Percentiles rank a stretch among this genome's conserved stretches.
phyloP scores from a whole-genome alignment of 441 rosid genomes.

The Isatis lusitanica region DNA sequence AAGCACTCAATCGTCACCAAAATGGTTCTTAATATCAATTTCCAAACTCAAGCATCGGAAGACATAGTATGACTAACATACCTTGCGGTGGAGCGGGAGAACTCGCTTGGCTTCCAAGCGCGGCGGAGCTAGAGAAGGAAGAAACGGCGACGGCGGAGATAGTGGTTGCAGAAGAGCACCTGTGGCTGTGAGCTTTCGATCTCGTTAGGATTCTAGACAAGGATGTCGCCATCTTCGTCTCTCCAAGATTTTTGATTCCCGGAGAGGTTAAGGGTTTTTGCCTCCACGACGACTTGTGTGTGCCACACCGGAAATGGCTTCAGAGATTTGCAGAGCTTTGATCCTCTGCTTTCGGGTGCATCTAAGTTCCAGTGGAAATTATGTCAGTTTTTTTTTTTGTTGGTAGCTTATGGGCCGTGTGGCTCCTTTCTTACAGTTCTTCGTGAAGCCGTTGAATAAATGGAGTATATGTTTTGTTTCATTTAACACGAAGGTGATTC shows the following conservation, averaged over 20 bases:
- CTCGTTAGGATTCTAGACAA: constrained; percentile 48
- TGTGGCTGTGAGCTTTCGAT: constrained; percentile 23
- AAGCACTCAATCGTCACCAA: not conserved
- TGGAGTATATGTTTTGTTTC: too few relatives aligned
- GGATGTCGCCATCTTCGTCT: constrained; percentile 39
- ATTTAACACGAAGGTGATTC: too few relatives aligned
- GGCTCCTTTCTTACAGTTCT: too few relatives aligned
- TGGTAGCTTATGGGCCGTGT: too few relatives aligned
- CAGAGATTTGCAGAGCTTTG: constrained; percentile 8
- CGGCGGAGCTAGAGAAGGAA: constrained; percentile 34
- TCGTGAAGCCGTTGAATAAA: too few relatives aligned
- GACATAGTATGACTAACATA: constrained; percentile 1
- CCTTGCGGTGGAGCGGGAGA: constrained; percentile 28
- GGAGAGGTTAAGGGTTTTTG: constrained; percentile 31
- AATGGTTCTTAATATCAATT: not conserved
- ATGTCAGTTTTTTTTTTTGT: too few relatives aligned
- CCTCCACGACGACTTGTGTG: constrained; percentile 27
- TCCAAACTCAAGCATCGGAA: not conserved
- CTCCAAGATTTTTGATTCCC: constrained; percentile 32
- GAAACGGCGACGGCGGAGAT: constrained; percentile 32
- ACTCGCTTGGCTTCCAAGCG: constrained; percentile 25
- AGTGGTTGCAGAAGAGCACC: constrained; percentile 22
- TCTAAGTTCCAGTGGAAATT: not conserved
- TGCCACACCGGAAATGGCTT: constrained; percentile 8
- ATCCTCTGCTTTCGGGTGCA: constrained; percentile 18